Percentiles rank a stretch among this genome's conserved stretches.
Conservation (phyloP, 2,329 filamentous ascomycete genomes). For the Xylariales sp. region DNA sequence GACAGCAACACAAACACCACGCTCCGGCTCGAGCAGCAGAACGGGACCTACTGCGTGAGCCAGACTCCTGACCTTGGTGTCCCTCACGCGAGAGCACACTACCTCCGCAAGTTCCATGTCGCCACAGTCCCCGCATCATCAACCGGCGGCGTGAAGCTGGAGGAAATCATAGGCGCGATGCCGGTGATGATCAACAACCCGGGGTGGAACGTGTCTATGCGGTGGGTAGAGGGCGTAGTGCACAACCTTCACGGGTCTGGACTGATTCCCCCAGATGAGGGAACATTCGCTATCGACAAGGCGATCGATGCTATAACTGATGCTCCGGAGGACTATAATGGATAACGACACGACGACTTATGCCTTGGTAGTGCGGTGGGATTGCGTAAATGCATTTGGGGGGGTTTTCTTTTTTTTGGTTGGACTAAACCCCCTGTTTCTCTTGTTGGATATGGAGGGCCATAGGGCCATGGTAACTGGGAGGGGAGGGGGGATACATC, state of each 20-base stretch:
- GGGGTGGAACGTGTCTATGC: slow-evolving; percentile 8
- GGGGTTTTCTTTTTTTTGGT: no score
- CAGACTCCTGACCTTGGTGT: slow-evolving; percentile 19
- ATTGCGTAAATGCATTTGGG: no score
- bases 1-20: slow-evolving; percentile 24
- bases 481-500: no score
- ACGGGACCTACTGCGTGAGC: slow-evolving; percentile 18
- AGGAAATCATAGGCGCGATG: slow-evolving; percentile 6
- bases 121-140: slow-evolving; percentile 6
- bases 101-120: slow-evolving; percentile 16
- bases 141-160: slow-evolving; percentile 5
- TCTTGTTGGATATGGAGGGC: no score
- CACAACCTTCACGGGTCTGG: slow-evolving; percentile 5
- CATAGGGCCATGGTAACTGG: no score
- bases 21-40: slow-evolving; percentile 21
- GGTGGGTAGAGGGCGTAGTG: slow-evolving; percentile 11
- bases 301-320: slow-evolving; percentile 6
- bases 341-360: no score
- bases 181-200: slow-evolving; percentile 8
- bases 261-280: slow-evolving; percentile 7
- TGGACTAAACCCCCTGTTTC: no score
- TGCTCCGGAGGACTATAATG: neutral
- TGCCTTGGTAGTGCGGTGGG: no score
- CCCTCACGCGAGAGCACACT: slow-evolving; percentile 20
- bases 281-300: slow-evolving; percentile 6